These are phyloP conservation scores for Ilex aquifolium DNA, from an alignment of 257 asterid genomes.

Conservation along the genomic window DNA sequence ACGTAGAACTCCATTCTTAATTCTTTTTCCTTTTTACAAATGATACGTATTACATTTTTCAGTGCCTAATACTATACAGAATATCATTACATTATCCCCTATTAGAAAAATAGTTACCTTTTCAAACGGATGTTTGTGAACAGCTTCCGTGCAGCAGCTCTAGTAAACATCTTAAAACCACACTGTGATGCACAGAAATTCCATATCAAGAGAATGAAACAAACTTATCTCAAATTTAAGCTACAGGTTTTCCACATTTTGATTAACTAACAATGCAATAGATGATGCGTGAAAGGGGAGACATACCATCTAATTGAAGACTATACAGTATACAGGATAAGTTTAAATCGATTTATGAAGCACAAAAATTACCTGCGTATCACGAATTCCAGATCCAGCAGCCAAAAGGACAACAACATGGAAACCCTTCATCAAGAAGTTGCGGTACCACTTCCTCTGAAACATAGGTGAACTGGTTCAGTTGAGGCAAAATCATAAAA, in stretches of 20 bases:
- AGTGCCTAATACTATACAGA: no score
- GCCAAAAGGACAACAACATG: slow-evolving; percentile 93
- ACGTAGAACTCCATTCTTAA: no score
- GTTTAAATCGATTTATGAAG: slow-evolving; percentile 5
- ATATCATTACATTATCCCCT: no score
- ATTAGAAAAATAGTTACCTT: slow-evolving; percentile 35
- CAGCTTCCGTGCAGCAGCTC: slow-evolving; percentile 96
- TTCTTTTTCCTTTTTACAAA: no score
- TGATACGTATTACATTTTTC: no score
- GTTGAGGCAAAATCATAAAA: background rate
- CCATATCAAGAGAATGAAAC: slow-evolving; percentile 10
- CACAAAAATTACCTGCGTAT: slow-evolving; percentile 65
- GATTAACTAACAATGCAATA: no score
- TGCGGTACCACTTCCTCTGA: slow-evolving; percentile 96
- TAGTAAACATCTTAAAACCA: slow-evolving; percentile 96
- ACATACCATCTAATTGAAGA: no score
- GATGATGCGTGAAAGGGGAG: background rate
- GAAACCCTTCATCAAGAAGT: slow-evolving; percentile 96
- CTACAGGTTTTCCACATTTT: background rate
- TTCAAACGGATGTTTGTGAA: slow-evolving; percentile 78
- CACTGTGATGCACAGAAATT: slow-evolving; percentile 46
- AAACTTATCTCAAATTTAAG: background rate
- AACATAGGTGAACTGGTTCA: slow-evolving; percentile 22
- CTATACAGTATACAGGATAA: background rate
- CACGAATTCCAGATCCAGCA: slow-evolving; percentile 93